A percentile compares a stretch with the other conserved stretches of the same genome.
phyloP scores from a whole-genome alignment of 805 yeast species.

The Myxozyma geophila region DNA sequence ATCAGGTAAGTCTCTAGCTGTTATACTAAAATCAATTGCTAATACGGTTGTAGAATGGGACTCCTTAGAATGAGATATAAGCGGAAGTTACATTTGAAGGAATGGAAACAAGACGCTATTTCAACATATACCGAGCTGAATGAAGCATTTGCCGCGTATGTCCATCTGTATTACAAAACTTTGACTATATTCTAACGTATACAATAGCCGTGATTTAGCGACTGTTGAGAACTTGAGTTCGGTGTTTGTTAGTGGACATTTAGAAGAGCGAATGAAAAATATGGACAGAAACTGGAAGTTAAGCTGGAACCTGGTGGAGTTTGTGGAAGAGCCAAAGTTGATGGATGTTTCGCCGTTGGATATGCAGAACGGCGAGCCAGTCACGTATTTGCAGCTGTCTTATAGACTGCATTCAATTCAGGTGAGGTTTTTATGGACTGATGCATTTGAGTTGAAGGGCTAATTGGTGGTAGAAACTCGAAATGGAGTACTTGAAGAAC shows the following conservation, averaged over 20 bases:
- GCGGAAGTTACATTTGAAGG: constrained; percentile 8
- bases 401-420: constrained; percentile 27
- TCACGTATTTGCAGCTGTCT: constrained; percentile 23
- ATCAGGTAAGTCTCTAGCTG: constrained; percentile 4
- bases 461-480: constrained; percentile 12
- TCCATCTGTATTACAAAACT: background rate
- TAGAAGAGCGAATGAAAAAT: constrained; percentile 25
- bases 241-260: constrained; percentile 25
- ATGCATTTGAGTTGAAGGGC: background rate
- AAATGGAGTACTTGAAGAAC: constrained; percentile 21
- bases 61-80: constrained; percentile 18
- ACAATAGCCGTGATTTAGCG: constrained; percentile 6
- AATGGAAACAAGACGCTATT: constrained; percentile 20
- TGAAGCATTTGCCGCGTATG: constrained; percentile 32
- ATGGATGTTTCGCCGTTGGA: constrained; percentile 23
- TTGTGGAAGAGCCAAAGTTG: constrained; percentile 17
- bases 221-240: constrained; percentile 13
- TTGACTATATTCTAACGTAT: background rate
- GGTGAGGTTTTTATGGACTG: constrained; percentile 12
- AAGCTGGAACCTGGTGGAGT: constrained; percentile 21
- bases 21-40: too few species aligned
- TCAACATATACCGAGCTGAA: constrained; percentile 21
- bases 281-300: constrained; percentile 29
- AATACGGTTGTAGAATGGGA: background rate
- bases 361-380: constrained; percentile 20